Percentiles rank a stretch among this genome's conserved stretches.
phyloP scores from a whole-genome alignment of 2,329 filamentous ascomycete genomes.

The Colletotrichum eremochloae region DNA sequence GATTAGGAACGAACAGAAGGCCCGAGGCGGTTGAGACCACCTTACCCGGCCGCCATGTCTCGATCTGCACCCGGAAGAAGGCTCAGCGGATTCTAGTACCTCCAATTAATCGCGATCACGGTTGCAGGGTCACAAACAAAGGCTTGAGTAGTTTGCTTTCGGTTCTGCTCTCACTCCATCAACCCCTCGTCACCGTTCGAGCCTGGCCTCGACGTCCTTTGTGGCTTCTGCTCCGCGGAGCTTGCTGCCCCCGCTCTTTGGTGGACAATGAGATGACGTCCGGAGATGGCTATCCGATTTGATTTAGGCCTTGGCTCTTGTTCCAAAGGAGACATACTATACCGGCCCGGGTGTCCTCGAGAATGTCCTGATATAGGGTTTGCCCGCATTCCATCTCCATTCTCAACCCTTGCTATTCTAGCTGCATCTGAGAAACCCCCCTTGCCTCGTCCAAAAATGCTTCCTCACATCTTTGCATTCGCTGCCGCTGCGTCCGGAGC shows the following conservation, averaged over 20 bases:
- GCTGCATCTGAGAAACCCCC: slow-evolving; percentile 14
- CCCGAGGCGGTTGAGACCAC: slow-evolving; percentile 18
- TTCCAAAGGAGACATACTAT: slow-evolving; percentile 11
- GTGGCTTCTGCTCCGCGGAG: slow-evolving; percentile 4
- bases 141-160: slow-evolving; percentile 21
- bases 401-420: not conserved
- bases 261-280: slow-evolving; percentile 32
- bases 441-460: slow-evolving; percentile 25
- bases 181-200: not conserved
- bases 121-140: slow-evolving; percentile 3
- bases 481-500: slow-evolving; percentile 27
- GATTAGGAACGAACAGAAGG: not conserved
- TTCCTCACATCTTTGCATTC: slow-evolving; percentile 29
- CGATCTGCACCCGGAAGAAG: slow-evolving; percentile 25
- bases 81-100: not conserved
- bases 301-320: slow-evolving; percentile 9
- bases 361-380: slow-evolving; percentile 39
- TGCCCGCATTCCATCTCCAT: slow-evolving; percentile 37
- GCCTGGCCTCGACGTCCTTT: slow-evolving; percentile 13
- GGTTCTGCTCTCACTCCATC: not conserved
- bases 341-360: not conserved
- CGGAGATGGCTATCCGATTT: slow-evolving; percentile 35
- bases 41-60: slow-evolving; percentile 9
- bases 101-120: slow-evolving; percentile 1
- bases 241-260: slow-evolving; percentile 11